A percentile compares a stretch with the other conserved stretches of the same genome.
These are phyloP conservation scores for Gillenia trifoliata DNA, from an alignment of 306 rosid species.

Conservation along the genomic window DNA sequence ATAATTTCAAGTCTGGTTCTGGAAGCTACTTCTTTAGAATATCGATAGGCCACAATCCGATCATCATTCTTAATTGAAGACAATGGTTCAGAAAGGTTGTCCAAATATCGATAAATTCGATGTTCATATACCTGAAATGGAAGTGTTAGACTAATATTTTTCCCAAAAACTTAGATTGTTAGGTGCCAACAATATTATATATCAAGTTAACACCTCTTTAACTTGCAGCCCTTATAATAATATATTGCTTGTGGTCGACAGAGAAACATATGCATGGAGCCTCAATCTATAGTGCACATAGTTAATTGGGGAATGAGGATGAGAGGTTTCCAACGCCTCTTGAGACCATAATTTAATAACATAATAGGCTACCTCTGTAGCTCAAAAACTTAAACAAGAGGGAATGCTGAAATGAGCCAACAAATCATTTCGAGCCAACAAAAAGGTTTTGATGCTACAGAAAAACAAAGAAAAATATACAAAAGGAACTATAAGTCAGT, in stretches of 20 bases:
- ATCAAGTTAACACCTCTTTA: not conserved
- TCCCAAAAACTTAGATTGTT: not conserved
- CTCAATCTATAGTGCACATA: not conserved
- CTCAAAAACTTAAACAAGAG: not conserved
- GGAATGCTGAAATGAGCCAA: not conserved
- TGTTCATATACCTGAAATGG: conserved; percentile 71
- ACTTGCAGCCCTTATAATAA: not conserved
- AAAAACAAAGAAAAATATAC: not conserved
- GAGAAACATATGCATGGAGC: not conserved
- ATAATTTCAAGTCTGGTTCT: conserved; percentile 69
- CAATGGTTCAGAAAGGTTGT: conserved; percentile 58
- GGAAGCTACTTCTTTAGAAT: conserved; percentile 38
- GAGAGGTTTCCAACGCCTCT: not conserved
- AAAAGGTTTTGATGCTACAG: not conserved
- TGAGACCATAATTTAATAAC: not conserved
- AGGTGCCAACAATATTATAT: not conserved
- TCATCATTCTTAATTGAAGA: conserved; percentile 85
- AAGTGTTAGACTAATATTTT: conserved; percentile 2
- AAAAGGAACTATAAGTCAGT: not conserved
- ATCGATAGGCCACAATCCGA: conserved; percentile 79
- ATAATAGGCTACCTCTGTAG: not conserved
- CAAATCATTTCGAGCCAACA: not conserved
- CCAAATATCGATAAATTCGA: conserved; percentile 66
- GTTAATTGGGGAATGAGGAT: not conserved
- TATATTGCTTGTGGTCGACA: not conserved